Percentiles rank a stretch among this genome's conserved stretches.
phyloP scores from a whole-genome alignment of 441 rosid species.

The Bruguiera hainesii region DNA sequence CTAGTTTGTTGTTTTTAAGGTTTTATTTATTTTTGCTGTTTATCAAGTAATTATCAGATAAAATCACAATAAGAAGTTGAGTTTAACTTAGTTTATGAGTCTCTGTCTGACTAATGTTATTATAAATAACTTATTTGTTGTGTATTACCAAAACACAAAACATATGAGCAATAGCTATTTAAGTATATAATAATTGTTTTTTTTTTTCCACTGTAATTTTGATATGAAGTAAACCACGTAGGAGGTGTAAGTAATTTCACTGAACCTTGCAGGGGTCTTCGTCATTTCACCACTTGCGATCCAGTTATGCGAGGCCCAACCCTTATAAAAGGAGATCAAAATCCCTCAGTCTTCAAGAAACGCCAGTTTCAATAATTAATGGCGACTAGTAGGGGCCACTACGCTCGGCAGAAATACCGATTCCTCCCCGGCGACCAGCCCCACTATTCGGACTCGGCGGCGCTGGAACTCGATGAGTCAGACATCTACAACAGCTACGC shows the following conservation, averaged over 20 bases:
- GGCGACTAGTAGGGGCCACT: constrained; percentile 73
- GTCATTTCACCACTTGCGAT: constrained; percentile 16
- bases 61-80: too few relatives aligned
- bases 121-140: too few relatives aligned
- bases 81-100: too few relatives aligned
- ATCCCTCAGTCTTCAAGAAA: not conserved
- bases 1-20: too few relatives aligned
- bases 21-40: too few relatives aligned
- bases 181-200: too few relatives aligned
- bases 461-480: constrained; percentile 81
- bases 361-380: constrained; percentile 19
- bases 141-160: too few relatives aligned
- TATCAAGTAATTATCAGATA: too few relatives aligned
- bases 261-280: constrained; percentile 21
- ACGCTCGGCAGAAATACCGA: constrained; percentile 54
- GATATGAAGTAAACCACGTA: not conserved
- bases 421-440: constrained; percentile 46
- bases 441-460: constrained; percentile 16
- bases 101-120: too few relatives aligned
- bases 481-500: constrained; percentile 48
- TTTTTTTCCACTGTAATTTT: too few relatives aligned
- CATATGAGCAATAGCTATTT: too few relatives aligned
- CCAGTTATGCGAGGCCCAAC: constrained; percentile 29
- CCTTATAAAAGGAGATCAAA: constrained; percentile 47
- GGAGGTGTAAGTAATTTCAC: not conserved